Evolutionary conservation across 805 yeast genomes (phyloP), one percentile per base, ranked within the genome.

Genomic region (Citeromyces matritensis): DNA sequence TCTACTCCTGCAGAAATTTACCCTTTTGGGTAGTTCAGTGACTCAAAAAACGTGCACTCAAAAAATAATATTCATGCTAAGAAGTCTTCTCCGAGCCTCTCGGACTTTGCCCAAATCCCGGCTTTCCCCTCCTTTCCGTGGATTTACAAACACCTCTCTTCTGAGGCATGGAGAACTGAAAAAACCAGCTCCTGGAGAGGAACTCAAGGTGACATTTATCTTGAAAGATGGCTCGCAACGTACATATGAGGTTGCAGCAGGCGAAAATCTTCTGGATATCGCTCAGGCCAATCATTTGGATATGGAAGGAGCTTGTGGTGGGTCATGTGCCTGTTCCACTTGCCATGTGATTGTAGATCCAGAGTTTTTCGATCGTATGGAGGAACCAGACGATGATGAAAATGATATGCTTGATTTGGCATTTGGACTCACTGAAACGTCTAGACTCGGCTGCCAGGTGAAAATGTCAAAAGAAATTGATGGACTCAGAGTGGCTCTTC

Each of bases 391-490:
- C 40, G 98, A 91, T 49, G 98, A 91, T 48, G 98, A 91, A 54
- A 88, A 91, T 49, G 98, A 91, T 55, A 91, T 91, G 98, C 65
- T 91, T 47, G 98, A 91, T 55, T 65, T 91, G 48, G 98, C 98
- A 0, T 91, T 91, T 49, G 98, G 98, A 0, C 67, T 91, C 29
- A 91, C 97, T 4, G 98, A 91, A 50, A 91, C 98, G 25, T 83
- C 95, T 15, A 70, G 98, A 50, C 63, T 91, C 42, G 98, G 97
- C 0, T 91, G 98, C 54, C 96, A 88, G 57, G 77, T 91, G 26
- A 65, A 65, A 36, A 83, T 91, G 95, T 58, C 77, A 21, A 85
- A 84, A 51, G 93, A 82, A 30, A 59, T 91, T 35, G 96, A 91
- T 50, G 98, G 98, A 0, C 57, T 91, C 24, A 68, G 97, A 44